Evolutionary conservation across 805 yeast genomes (phyloP).

Genomic region (Clavispora santaluciae): DNA sequence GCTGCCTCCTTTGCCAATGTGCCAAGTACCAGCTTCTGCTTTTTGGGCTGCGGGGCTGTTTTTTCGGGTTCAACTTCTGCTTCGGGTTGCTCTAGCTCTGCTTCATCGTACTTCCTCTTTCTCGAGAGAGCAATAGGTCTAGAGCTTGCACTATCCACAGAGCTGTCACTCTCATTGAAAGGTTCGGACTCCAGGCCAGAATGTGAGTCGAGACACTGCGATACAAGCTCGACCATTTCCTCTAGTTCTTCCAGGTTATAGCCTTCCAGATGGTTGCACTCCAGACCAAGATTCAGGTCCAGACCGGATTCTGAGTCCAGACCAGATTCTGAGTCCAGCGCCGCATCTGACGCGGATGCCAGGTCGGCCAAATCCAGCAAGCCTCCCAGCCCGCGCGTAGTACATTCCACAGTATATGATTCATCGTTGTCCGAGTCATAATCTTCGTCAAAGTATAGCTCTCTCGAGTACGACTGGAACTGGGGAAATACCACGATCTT

Average conservation of each 20-base stretch:
- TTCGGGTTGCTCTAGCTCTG: slow-evolving; percentile 2
- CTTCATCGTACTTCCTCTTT: slow-evolving; percentile 10
- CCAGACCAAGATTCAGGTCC: not conserved
- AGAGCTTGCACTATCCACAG: not conserved
- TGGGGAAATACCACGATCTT: too few relatives aligned
- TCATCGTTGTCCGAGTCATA: not conserved
- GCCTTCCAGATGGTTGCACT: not conserved
- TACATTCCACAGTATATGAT: too few relatives aligned
- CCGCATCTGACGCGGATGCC: too few relatives aligned
- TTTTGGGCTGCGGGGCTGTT: slow-evolving; percentile 10
- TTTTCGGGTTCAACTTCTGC: slow-evolving; percentile 6
- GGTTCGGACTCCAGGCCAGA: not conserved
- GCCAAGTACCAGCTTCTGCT: slow-evolving; percentile 9
- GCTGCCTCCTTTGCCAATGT: slow-evolving; percentile 25
- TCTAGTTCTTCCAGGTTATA: not conserved
- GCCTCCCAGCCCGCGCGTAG: too few relatives aligned
- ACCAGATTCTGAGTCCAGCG: too few relatives aligned
- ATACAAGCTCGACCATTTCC: not conserved
- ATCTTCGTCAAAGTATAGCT: not conserved
- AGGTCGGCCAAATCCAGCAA: too few relatives aligned
- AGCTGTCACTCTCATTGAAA: not conserved
- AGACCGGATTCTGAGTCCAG: not conserved
- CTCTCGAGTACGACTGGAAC: too few relatives aligned
- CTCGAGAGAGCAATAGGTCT: not conserved
- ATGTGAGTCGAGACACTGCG: not conserved